Base-by-base conservation (phyloP, 1,284 basidiomycete species). In the Heterobasidion irregulare region DNA sequence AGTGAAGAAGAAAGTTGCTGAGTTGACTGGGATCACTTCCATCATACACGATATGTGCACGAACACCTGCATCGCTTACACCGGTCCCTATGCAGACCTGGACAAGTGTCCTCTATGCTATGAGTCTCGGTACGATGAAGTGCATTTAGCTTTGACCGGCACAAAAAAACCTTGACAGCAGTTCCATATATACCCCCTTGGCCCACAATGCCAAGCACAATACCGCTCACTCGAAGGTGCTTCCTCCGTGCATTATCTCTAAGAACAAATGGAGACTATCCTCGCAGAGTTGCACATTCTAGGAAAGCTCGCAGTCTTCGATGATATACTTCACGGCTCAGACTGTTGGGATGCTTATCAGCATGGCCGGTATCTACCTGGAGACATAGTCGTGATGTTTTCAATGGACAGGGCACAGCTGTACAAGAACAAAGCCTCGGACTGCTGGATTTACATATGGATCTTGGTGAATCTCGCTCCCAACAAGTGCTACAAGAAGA, bases 361-460 rank as follows among this genome's bases (percentile, higher is more conserved):
- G 9, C 7, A 48, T 2, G 63, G 62, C 2, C 43, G 56, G 6
- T 63, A 65, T 19, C 19, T 16, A 2, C 33, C 47, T 0, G 33
- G 62, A 10, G 61, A 65, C 50, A 59, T 57, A 0, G 47, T 63
- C 1, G 49, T 69, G 2, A 57, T 66, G 56, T 48, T 65, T 5
- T 69, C 66, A 0, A 44, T 67, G 6, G 68, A 70, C 41, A 64
- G 68, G 13, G 66, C 64, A 0, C 69, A 70, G 53, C 63, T 70
- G 0, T 70, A 68, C 45, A 10, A 19, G 1, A 52, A 52, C 43
- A 68, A 68, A 52, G 8, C 26, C 2, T 66, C 65, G 0, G 61
- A 66, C 41, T 65, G 63, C 49, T 68, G 66, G 65, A 63, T 68
- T 1, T 65, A 60, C 16, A 63, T 67, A 2, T 68, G 65, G 65